Conservation (phyloP, 2,329 filamentous ascomycete genomes). For the Fusarium sp. region DNA sequence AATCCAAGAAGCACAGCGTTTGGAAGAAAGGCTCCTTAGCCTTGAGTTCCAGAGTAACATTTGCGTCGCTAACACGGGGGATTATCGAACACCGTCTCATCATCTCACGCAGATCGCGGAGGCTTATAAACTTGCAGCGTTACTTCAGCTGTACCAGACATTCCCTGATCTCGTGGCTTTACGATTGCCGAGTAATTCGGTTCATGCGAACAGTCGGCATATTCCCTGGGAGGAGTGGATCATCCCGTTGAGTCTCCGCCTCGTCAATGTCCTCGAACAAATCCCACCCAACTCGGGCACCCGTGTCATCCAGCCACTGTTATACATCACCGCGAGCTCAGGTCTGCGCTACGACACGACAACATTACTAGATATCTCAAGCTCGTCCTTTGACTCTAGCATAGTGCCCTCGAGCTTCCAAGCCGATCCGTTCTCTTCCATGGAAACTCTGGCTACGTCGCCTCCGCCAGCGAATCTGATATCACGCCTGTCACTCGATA, state of each 20-base stretch:
- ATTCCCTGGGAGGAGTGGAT: constrained; percentile 56
- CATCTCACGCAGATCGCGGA: constrained; percentile 57
- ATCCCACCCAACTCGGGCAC: constrained; percentile 55
- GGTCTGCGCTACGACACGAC: constrained; percentile 50
- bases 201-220: constrained; percentile 36
- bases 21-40: constrained; percentile 54
- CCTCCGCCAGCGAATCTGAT: constrained; percentile 35
- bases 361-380: constrained; percentile 35
- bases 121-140: constrained; percentile 55
- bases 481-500: constrained; percentile 52
- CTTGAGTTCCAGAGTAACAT: constrained; percentile 46
- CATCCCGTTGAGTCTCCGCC: constrained; percentile 52
- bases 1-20: constrained; percentile 48
- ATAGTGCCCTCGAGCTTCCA: constrained; percentile 16
- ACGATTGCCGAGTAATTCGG: constrained; percentile 48
- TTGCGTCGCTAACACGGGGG: constrained; percentile 50
- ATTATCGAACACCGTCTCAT: constrained; percentile 47
- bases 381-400: constrained; percentile 24
- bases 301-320: constrained; percentile 54
- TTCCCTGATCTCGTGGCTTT: constrained; percentile 54
- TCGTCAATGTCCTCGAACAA: constrained; percentile 53
- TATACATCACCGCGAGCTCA: constrained; percentile 56
- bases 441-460: constrained; percentile 28
- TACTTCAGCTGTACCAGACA: constrained; percentile 58
- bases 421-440: constrained; percentile 16